These are phyloP conservation scores for Glomus cerebriforme DNA, from an alignment of 192 early-diverging fungal species.

Conservation along the genomic window DNA sequence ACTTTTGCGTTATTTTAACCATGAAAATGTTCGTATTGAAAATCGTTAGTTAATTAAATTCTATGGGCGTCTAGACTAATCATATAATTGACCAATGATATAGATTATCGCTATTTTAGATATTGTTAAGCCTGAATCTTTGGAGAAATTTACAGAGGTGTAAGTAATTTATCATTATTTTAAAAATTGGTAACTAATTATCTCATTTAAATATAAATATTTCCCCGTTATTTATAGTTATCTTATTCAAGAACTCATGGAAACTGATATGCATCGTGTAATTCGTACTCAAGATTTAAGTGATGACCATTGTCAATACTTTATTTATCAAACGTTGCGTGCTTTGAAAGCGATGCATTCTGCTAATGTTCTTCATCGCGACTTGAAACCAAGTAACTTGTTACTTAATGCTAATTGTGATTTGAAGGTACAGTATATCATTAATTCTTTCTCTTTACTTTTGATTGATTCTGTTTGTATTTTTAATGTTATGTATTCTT, in stretches of 20 bases:
- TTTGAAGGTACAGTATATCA: constrained; percentile 64
- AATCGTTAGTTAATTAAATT: not conserved
- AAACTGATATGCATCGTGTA: constrained; percentile 97
- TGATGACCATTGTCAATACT: constrained; percentile 98
- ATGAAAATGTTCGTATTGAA: constrained; percentile 67
- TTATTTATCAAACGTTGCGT: constrained; percentile 95
- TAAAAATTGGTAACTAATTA: not conserved
- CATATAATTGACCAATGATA: not conserved
- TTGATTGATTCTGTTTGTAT: not conserved
- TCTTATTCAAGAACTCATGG: constrained; percentile 98
- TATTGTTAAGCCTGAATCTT: constrained; percentile 79
- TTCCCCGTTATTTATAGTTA: constrained; percentile 51
- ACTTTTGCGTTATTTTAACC: constrained; percentile 81
- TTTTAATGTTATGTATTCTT: constrained; percentile 3
- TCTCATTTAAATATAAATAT: not conserved
- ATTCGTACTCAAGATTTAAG: constrained; percentile 94
- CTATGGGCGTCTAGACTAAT: too few species aligned
- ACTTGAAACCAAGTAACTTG: constrained; percentile 94
- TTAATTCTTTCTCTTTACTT: not conserved
- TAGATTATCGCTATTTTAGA: constrained; percentile 93
- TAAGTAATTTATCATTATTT: constrained; percentile 36
- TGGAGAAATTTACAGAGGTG: constrained; percentile 89
- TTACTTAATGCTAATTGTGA: constrained; percentile 92
- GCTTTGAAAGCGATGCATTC: constrained; percentile 99
- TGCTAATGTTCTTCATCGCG: constrained; percentile 95